phyloP scores from a whole-genome alignment of 306 rosid genomes.

The Albizia julibrissin region DNA sequence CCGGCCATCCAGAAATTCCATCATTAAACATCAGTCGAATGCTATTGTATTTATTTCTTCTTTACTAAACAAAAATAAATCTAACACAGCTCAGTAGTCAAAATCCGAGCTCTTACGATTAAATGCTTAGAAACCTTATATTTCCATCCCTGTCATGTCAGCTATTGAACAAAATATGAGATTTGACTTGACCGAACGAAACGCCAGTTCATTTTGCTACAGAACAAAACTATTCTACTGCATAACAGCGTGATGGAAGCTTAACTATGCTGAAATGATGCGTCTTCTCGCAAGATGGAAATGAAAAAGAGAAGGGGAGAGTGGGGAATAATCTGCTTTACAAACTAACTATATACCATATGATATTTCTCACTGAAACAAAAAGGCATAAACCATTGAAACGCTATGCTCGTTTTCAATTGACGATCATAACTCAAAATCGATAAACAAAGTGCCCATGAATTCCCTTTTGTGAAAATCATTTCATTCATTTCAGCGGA shows the following conservation, averaged over 20 bases:
- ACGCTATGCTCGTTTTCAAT: not conserved
- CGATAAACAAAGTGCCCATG: not conserved
- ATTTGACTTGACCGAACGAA: not conserved
- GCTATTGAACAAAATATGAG: not conserved
- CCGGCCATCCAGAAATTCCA: not conserved
- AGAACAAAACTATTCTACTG: not conserved
- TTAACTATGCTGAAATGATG: not conserved
- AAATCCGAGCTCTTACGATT: not conserved
- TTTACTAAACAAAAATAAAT: not conserved
- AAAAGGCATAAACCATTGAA: not conserved
- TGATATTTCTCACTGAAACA: not conserved
- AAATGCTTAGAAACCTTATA: conserved; percentile 17
- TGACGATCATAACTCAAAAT: not conserved
- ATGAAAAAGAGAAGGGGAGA: not conserved
- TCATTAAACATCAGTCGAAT: not conserved
- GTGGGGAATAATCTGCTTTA: not conserved
- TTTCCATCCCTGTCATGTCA: conserved; percentile 20
- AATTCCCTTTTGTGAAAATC: not conserved
- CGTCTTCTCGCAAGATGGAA: not conserved
- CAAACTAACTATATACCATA: not conserved
- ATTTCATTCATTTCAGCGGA: not conserved
- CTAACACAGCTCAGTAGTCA: not conserved
- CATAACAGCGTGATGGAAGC: not conserved
- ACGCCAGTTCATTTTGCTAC: not conserved
- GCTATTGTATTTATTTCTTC: conserved; percentile 22